Evolutionary conservation across 768 basidiomycete genomes (phyloP), one percentile per base, ranked within the genome.

Genomic region (Kwoniella mangroviensis): DNA sequence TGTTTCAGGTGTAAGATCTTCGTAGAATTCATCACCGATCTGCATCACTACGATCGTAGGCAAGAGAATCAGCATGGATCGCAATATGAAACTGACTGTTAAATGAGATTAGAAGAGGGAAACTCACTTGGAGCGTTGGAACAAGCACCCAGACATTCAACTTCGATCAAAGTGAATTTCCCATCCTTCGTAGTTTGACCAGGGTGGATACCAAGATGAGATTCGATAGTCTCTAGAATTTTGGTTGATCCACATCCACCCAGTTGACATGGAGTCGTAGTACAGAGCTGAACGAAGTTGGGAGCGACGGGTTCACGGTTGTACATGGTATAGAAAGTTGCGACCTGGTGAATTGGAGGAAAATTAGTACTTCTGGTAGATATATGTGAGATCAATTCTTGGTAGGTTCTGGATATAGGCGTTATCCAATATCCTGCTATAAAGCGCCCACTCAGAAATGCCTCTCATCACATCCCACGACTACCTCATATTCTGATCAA

Each of bases 251-350:
- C 96, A 71, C 85, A 85, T 41, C 85, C 85, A 28, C 84, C 84
- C 43, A 99, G 87, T 91, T 96, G 95, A 85, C 97, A 99, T 19
- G 97, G 97, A 9, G 97, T 98, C 43, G 97, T 98, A 40, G 97
- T 98, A 87, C 97, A 99, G 67, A 98, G 92, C 85, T 98, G 96
- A 42, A 99, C 90, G 79, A 98, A 98, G 83, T 98, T 87, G 76
- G 91, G 85, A 28, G 93, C 95, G 65, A 98, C 93, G 5, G 95
- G 96, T 84, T 97, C 94, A 64, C 95, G 89, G 86, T 98, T 99
- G 88, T 98, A 98, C 96, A 99, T 98, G 76, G 97, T 99, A 84
- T 99, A 99, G 86, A 99, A 99, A 15, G 94, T 95, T 19, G 96
- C 96, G 61, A 99, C 97, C 79, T 80, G 54, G 26, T 56, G 24